Evolutionary conservation across 306 rosid species (phyloP), one percentile per base, ranked within the genome.

Genomic region (Casuarina cunninghamiana): DNA sequence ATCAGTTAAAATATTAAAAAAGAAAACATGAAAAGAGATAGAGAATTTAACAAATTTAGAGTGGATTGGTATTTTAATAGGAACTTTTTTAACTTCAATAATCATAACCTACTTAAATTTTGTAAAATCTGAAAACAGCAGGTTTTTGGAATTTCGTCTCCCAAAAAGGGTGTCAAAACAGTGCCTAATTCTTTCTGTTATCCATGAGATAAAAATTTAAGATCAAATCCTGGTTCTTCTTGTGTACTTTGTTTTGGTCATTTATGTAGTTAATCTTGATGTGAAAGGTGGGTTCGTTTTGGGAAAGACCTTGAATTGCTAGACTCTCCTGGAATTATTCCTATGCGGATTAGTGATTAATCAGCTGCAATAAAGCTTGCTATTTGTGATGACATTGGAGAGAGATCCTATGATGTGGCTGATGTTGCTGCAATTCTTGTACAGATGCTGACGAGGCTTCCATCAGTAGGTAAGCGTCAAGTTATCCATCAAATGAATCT

Each of bases 351-450:
- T 71, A 92, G 92, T 67, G 97, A 94, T 83, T 97, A 92, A 84
- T 74, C 97, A 26, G 88, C 98, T 17, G 98, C 98, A 76, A 88
- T 95, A 82, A 92, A 95, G 91, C 97, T 95, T 2, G 97, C 98
- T 46, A 92, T 95, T 72, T 95, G 98, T 79, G 98, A 95, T 67
- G 98, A 95, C 80, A 95, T 95, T 79, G 97, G 98, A 65, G 98
- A 95, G 89, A 86, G 89, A 83, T 82, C 98, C 80, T 92, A 95
- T 74, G 88, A 89, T 71, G 88, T 83, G 73, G 77, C 85, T 76
- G 98, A 94, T 90, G 90, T 90, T 79, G 97, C 97, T 63, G 91
- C 92, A 73, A 75, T 95, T 85, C 93, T 95, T 76, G 97, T 95
- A 58, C 97, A 89, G 95, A 90, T 95, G 88, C 89, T 92, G 39